These are phyloP conservation scores for Thermomyces lanuginosus DNA, from an alignment of 2,329 filamentous ascomycete species.

Conservation along the genomic window DNA sequence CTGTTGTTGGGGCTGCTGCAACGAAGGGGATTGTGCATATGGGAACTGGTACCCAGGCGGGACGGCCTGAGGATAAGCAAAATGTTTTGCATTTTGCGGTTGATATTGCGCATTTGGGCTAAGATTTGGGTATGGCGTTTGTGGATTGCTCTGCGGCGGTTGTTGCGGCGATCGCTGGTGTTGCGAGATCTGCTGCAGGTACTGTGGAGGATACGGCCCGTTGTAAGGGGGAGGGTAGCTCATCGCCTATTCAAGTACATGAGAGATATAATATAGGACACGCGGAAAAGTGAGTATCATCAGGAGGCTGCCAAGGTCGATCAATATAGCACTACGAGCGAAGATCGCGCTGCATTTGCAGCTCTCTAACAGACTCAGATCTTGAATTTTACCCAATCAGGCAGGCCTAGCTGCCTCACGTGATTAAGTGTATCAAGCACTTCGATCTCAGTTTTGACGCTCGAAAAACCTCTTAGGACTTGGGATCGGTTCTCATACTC, in stretches of 20 bases:
- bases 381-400: too few species aligned
- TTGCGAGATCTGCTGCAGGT: constrained; percentile 17
- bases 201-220: constrained; percentile 16
- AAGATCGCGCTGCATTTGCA: too few species aligned
- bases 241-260: constrained; percentile 28
- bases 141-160: constrained; percentile 9
- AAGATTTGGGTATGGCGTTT: constrained; percentile 22
- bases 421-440: too few species aligned
- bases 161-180: constrained; percentile 8
- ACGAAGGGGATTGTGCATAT: constrained; percentile 18
- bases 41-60: constrained; percentile 15
- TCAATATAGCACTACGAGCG: too few species aligned
- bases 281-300: too few species aligned
- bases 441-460: too few species aligned
- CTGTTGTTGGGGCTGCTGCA: constrained; percentile 13
- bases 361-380: too few species aligned
- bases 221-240: constrained; percentile 26
- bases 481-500: too few species aligned
- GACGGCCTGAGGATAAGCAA: constrained; percentile 19
- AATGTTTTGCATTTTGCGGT: constrained; percentile 22
- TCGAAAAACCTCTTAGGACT: too few species aligned
- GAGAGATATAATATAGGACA: too few species aligned
- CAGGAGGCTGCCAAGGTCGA: too few species aligned
- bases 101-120: constrained; percentile 15
- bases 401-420: too few species aligned